Evolutionary conservation across 176 grass and related monocot genomes (phyloP), one percentile per base, ranked within the genome.

Genomic region (Zea luxurians): DNA sequence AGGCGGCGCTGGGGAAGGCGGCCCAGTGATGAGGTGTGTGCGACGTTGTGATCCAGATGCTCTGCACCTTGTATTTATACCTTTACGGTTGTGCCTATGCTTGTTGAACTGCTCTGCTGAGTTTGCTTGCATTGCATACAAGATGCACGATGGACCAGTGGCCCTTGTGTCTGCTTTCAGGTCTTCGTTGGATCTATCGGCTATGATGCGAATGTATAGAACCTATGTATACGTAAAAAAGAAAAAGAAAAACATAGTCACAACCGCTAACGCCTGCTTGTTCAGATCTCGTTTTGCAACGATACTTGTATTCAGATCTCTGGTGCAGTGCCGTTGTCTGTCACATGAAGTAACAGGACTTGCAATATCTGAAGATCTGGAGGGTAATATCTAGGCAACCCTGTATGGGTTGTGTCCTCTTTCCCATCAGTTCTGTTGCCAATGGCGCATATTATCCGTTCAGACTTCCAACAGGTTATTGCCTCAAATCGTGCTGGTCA

Each of bases 1-100:
- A 89, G 37, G 80, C 83, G 48, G 83, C 86, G 6, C 57, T 91
- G 16, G 42, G 52, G 44, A 62, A 73, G 61, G 45, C 34, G 61
- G 71, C 35, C 68, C 71, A 50, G 36, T 91, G 78, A 91, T 11
- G 8, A 6, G 43, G 57, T 58, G 57, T n/a, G 36, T 34, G 36
- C 50, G 35, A 18, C 50, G 15, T 18, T 12, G 15, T 1, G 8
- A 38, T 65, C 8, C 48, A 0, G 17, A 53, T 40, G 27, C 58
- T 48, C 58, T 63, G 74, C 59, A 17, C 13, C 21, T 47, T 73
- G 58, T 61, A 34, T 4, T 4, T 18, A 2, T 57, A 59, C 55
- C 3, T 58, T 18, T 60, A 20, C n/a, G 55, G 17, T 11, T 11
- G 20, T 55, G 17, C 7, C 35, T 40, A 15, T 37, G 66, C 45